Evolutionary conservation across 345 rosid genomes (phyloP).

Genomic region (Crucihimalaya himalaica): DNA sequence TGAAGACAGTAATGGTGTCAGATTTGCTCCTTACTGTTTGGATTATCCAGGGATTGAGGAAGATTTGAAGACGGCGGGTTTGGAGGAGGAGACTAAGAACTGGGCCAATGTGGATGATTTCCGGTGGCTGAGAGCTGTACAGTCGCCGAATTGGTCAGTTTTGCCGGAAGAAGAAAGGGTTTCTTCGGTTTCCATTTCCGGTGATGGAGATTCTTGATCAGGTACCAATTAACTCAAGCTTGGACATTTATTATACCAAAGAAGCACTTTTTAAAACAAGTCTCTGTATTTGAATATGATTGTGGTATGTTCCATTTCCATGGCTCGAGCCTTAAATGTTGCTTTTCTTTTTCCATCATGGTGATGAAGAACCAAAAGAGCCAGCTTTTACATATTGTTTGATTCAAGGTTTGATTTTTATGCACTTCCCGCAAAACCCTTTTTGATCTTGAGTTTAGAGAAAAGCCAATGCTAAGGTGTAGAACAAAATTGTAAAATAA

Average conservation of each 20-base stretch:
- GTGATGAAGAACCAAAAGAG: not conserved
- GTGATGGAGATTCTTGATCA: conserved; percentile 19
- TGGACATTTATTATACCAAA: not conserved
- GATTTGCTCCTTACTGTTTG: conserved; percentile 81
- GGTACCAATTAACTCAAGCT: conserved; percentile 9
- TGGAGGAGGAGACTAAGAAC: conserved; percentile 63
- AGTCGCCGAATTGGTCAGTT: conserved; percentile 80
- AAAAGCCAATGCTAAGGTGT: not conserved
- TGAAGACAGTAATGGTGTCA: conserved; percentile 68
- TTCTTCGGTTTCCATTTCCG: conserved; percentile 41
- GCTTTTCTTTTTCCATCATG: not conserved
- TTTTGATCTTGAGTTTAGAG: not conserved
- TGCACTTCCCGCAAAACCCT: too few relatives aligned
- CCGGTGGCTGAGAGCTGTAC: conserved; percentile 81
- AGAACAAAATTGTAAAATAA: not conserved
- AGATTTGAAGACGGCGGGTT: conserved; percentile 59
- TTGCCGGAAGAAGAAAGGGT: conserved; percentile 62
- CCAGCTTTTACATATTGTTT: not conserved
- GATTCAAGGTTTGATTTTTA: not conserved
- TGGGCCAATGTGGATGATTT: conserved; percentile 91
- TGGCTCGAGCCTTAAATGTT: not conserved
- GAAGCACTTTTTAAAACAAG: not conserved
- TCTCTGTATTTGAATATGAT: not conserved
- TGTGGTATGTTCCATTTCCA: not conserved
- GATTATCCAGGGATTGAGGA: conserved; percentile 67